Evolutionary conservation across 192 early-diverging fungal species (phyloP).

Genomic region (Coemansia sp.): DNA sequence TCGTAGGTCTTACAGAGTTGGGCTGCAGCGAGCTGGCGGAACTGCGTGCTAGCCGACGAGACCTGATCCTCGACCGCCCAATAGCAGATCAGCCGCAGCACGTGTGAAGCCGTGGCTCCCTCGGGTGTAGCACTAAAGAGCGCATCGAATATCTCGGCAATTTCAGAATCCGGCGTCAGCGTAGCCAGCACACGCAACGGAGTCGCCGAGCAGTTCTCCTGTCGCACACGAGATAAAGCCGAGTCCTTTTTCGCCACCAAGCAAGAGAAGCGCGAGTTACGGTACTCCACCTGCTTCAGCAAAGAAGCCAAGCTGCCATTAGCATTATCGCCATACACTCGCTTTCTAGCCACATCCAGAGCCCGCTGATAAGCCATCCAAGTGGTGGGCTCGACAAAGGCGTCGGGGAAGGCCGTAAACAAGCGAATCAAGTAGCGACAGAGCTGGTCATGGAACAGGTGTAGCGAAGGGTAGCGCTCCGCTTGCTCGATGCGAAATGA

Average conservation of each 20-base stretch:
- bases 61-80: slow-evolving; percentile 32
- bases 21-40: slow-evolving; percentile 19
- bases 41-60: slow-evolving; percentile 1
- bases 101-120: background rate
- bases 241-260: background rate
- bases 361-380: slow-evolving; percentile 29
- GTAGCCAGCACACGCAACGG: slow-evolving; percentile 9
- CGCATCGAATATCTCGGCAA: background rate
- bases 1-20: slow-evolving; percentile 12
- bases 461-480: slow-evolving; percentile 17
- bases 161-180: slow-evolving; percentile 13
- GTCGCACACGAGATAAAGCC: background rate
- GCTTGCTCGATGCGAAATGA: slow-evolving; percentile 25
- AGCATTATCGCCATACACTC: background rate
- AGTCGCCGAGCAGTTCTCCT: background rate
- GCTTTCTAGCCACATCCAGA: slow-evolving; percentile 4
- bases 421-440: slow-evolving; percentile 20
- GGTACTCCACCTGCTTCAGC: slow-evolving; percentile 18
- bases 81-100: slow-evolving; percentile 34
- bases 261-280: slow-evolving; percentile 24
- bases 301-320: background rate
- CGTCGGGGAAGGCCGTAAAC: slow-evolving; percentile 37
- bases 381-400: slow-evolving; percentile 50
- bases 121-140: slow-evolving; percentile 5
- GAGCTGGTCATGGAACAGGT: slow-evolving; percentile 8